Conservation (phyloP, 768 basidiomycete genomes). For the Kwoniella dejecticola region DNA sequence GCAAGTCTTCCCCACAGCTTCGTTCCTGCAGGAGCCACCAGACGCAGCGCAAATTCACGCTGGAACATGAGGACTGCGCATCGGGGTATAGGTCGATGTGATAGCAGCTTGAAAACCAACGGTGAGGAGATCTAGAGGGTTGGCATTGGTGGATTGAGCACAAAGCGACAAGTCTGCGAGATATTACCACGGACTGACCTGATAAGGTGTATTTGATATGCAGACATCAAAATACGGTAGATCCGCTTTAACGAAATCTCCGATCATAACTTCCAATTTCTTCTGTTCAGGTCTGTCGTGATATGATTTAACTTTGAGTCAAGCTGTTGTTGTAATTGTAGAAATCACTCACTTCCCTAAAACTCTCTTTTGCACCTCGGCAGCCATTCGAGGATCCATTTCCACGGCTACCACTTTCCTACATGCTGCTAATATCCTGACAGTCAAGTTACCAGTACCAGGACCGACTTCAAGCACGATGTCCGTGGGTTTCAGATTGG, state of each 20-base stretch:
- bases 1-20: conserved; percentile 89
- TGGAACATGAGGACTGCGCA: conserved; percentile 99
- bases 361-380: conserved; percentile 93
- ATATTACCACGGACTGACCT: too few species aligned
- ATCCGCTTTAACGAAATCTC: conserved; percentile 97
- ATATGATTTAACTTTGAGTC: neutral
- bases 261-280: conserved; percentile 91
- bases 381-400: conserved; percentile 94
- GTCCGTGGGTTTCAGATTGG: conserved; percentile 88
- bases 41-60: conserved; percentile 91
- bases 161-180: too few species aligned
- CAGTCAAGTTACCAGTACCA: conserved; percentile 94
- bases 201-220: conserved; percentile 98
- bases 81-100: conserved; percentile 90
- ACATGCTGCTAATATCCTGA: conserved; percentile 87
- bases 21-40: conserved; percentile 81
- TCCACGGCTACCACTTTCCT: conserved; percentile 93
- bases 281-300: conserved; percentile 81
- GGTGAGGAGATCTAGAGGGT: conserved; percentile 78
- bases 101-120: conserved; percentile 92
- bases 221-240: conserved; percentile 98
- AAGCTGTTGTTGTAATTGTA: too few species aligned
- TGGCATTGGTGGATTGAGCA: too few species aligned
- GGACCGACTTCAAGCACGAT: conserved; percentile 97
- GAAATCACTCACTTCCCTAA: conserved; percentile 91